phyloP scores from a whole-genome alignment of 2,329 filamentous ascomycete species.

The Diaporthe capsici region DNA sequence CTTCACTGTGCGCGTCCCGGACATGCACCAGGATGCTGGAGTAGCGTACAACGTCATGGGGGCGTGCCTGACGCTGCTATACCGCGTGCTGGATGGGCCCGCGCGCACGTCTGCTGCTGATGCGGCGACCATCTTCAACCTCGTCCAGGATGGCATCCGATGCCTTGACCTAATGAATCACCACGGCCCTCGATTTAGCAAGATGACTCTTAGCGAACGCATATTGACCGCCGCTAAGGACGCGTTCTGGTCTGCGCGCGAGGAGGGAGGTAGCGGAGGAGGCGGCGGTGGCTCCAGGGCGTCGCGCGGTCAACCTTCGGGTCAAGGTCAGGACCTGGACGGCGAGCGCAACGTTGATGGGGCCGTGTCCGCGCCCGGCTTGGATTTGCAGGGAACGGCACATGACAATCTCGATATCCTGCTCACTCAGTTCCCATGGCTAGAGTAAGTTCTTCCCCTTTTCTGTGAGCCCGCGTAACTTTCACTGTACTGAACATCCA shows the following conservation, averaged over 20 bases:
- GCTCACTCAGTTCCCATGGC: conserved; percentile 6
- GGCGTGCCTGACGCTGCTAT: background rate
- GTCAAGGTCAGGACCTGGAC: background rate
- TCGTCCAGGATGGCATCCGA: conserved; percentile 9
- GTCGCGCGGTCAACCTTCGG: too few species aligned
- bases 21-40: conserved; percentile 5
- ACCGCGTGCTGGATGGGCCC: background rate
- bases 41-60: conserved; percentile 1
- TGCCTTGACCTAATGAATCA: conserved; percentile 9
- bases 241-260: background rate
- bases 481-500: background rate
- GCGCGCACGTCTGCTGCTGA: background rate
- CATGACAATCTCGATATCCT: background rate
- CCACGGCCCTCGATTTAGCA: background rate
- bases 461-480: too few species aligned
- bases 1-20: background rate
- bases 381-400: background rate
- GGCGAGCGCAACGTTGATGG: background rate
- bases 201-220: conserved; percentile 1
- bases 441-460: background rate
- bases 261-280: background rate
- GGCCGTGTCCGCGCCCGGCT: background rate
- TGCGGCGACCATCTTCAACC: background rate
- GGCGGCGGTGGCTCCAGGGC: background rate
- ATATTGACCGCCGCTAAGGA: conserved; percentile 4